Base-by-base conservation (phyloP, 495 filamentous ascomycete genomes). In the Chaetomium tenue region DNA sequence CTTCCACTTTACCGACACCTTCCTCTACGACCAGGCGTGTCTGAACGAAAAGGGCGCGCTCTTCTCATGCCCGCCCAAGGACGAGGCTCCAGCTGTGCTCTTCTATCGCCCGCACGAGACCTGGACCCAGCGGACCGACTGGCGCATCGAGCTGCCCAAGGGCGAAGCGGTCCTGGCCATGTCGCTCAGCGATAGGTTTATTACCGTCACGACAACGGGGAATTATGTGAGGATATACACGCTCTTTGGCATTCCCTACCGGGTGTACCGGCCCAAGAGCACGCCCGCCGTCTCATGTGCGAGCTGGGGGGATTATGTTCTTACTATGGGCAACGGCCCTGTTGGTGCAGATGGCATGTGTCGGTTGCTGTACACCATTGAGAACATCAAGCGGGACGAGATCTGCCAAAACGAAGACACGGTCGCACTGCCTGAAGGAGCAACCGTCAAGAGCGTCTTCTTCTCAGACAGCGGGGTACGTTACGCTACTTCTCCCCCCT, bases 31-130 rank as follows among this genome's bases (percentile, higher is more conserved):
- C 76, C 95, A 95, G 71, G 93, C 94, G n/a, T 97, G 93, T 68
- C 78, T 82, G 8, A 83, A 92, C 72, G 91, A 96, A 42, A 85
- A 90, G 62, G 94, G 94, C 30, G 83, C 91, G 0, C 81, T 97
- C 0, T 97, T 98, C 73, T 90, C 93, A 1, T 94, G 89, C 68
- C 88, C 84, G 15, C 87, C 92, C 2, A 84, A 80, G 16, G 84
- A 86, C 48, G 82, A 84, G 15, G 82, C 82, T 37, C 87, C 88
- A 28, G 90, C 94, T 0, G 90, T 88, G 37, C 86, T 98, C n/a
- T 95, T 96, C 75, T 98, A 97, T 72, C 87, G 94, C 13, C 95
- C 94, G 0, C 94, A 98, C 71, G 95, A 98, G 75, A 95, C 91
- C 3, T 98, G 94, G 94, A 96, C 92, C 1, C 82, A 90, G 6